These are phyloP conservation scores for Candida golubevii DNA, from an alignment of 805 yeast genomes.

Conservation along the genomic window DNA sequence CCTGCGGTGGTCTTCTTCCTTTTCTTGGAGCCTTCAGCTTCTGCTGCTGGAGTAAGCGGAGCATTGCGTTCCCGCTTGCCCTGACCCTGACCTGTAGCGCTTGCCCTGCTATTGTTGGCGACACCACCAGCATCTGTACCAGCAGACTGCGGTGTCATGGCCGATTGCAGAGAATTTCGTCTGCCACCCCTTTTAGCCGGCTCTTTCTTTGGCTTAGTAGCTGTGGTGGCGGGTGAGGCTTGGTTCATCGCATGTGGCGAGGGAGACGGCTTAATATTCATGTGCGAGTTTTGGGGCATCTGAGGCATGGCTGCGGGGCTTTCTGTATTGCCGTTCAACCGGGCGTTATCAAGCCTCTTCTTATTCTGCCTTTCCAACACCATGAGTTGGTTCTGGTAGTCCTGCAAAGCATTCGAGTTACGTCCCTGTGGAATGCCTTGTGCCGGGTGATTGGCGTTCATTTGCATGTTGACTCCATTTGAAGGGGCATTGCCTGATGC, in stretches of 20 bases:
- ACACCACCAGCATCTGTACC: slow-evolving; percentile 11
- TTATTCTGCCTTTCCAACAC: slow-evolving; percentile 73
- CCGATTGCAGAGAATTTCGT: slow-evolving; percentile 20
- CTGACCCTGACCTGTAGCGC: slow-evolving; percentile 6
- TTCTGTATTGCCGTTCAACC: slow-evolving; percentile 26
- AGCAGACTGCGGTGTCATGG: slow-evolving; percentile 16
- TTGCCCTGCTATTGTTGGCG: slow-evolving; percentile 5
- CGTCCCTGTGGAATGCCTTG: slow-evolving; percentile 16
- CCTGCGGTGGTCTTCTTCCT: slow-evolving; percentile 20
- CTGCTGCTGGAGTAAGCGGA: slow-evolving; percentile 41
- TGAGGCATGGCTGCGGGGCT: slow-evolving; percentile 7
- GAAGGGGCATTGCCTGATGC: slow-evolving; percentile 2
- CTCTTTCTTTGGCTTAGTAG: slow-evolving; percentile 30
- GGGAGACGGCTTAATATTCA: slow-evolving; percentile 21
- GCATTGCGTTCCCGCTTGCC: slow-evolving; percentile 36
- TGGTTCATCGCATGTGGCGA: slow-evolving; percentile 34
- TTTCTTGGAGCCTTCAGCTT: slow-evolving; percentile 29
- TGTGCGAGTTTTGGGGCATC: slow-evolving; percentile 13
- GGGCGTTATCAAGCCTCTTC: slow-evolving; percentile 54
- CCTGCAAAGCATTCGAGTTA: slow-evolving; percentile 61
- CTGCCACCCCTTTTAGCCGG: slow-evolving; percentile 30
- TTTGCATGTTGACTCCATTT: slow-evolving; percentile 1
- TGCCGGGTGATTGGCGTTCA: slow-evolving; percentile 3
- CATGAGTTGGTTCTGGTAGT: slow-evolving; percentile 77
- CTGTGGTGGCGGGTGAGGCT: slow-evolving; percentile 27